phyloP scores from a whole-genome alignment of 2,329 filamentous ascomycete genomes.

The Ceratocystis eucalypticola region DNA sequence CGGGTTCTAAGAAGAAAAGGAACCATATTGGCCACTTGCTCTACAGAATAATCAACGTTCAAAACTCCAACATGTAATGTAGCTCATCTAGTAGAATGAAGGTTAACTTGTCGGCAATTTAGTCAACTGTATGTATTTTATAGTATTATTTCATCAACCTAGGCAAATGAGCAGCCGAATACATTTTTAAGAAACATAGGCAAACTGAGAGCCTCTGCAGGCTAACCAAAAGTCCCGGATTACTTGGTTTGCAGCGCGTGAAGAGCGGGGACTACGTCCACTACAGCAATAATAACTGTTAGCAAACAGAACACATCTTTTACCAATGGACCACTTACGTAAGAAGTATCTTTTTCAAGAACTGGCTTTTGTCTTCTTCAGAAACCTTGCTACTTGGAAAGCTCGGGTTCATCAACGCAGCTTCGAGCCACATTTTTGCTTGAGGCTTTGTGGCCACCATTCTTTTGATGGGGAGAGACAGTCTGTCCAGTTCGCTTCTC shows the following conservation, averaged over 20 bases:
- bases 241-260: conserved; percentile 49
- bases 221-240: conserved; percentile 62
- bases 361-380: conserved; percentile 45
- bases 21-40: background rate
- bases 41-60: no score
- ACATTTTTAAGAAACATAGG: conserved; percentile 22
- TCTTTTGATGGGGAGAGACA: conserved; percentile 58
- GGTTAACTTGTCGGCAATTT: no score
- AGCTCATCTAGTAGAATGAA: no score
- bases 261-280: conserved; percentile 52
- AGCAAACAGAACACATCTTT: no score
- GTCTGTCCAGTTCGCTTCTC: conserved; percentile 57
- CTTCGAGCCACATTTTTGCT: conserved; percentile 49
- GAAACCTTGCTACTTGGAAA: conserved; percentile 49
- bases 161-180: background rate
- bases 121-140: no score
- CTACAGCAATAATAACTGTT: conserved; percentile 26
- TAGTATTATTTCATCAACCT: no score
- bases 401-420: conserved; percentile 39
- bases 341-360: conserved; percentile 51
- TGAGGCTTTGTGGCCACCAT: conserved; percentile 43
- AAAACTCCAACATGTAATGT: no score
- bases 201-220: conserved; percentile 47
- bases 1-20: conserved; percentile 30
- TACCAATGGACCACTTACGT: background rate